Conservation (phyloP, 495 filamentous ascomycete species). For the Penicillium samsonianum region DNA sequence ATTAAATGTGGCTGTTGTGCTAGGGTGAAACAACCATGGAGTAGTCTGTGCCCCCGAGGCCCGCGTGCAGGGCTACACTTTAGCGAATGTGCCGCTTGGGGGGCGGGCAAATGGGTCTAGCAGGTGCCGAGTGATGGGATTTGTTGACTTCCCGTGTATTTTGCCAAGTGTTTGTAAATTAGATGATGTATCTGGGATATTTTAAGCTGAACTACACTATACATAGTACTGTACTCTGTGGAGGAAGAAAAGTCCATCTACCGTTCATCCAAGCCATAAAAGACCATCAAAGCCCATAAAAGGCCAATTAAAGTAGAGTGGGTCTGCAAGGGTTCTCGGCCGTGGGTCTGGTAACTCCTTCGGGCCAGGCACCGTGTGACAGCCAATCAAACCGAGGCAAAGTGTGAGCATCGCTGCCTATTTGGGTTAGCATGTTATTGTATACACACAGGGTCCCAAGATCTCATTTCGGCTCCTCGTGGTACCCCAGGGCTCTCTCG, state of each 20-base stretch:
- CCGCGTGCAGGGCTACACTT: constrained; percentile 1
- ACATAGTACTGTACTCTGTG: background rate
- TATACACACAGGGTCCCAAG: constrained; percentile 8
- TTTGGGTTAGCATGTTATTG: background rate
- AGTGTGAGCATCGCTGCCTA: background rate
- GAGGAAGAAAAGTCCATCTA: background rate
- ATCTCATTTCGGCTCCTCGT: constrained; percentile 17
- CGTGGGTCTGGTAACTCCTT: constrained; percentile 3
- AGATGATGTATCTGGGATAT: too few species aligned
- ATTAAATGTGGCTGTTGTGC: constrained; percentile 10
- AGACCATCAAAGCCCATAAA: background rate
- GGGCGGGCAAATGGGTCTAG: background rate
- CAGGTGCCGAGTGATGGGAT: background rate
- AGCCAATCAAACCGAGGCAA: background rate
- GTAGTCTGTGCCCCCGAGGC: constrained; percentile 8
- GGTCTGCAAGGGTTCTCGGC: constrained; percentile 4
- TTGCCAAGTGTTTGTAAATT: background rate
- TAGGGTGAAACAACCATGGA: constrained; percentile 13
- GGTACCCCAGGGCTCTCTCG: constrained; percentile 7
- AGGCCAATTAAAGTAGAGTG: constrained; percentile 4
- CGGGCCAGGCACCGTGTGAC: constrained; percentile 5
- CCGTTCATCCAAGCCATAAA: background rate
- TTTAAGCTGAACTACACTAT: background rate
- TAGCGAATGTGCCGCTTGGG: constrained; percentile 5
- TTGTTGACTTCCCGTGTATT: background rate